Base-by-base conservation (phyloP, 371 early-diverging fungal species). In the Smittium mucronatum region DNA sequence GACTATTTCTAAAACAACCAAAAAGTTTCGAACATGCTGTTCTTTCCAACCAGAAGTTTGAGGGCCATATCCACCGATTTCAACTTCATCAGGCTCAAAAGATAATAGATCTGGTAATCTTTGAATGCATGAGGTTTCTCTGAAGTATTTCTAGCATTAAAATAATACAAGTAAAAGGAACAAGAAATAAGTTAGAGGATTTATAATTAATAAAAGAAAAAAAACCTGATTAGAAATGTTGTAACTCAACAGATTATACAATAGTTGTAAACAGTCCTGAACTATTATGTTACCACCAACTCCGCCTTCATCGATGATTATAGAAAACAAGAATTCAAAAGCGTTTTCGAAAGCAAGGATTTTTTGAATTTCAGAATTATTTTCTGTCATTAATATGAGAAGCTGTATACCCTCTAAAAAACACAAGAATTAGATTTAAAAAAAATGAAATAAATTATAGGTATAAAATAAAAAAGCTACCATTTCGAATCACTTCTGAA, bases 331-430 rank as follows among this genome's bases (percentile, higher is more conserved):
- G 26, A 89, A 84, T 71, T 97, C 97, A 80, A 98, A 97, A 2
- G 94, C 93, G 73, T 90, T 94, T 74, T 97, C 94, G 76, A 98
- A 98, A 2, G 96, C 95, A 61, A 97, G 90, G 70, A 98, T 92
- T 81, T 98, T 96, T 80, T 98, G 97, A 32, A 98, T 88, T 60
- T 97, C 97, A 34, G 95, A 89, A 77, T 95, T 94, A 57, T 82
- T 85, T 68, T 87, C 84, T 8, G 96, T 95, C 69, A 98, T 82
- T 0, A 90, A 82, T 58, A 93, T 94, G 73, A 98, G 72, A 35
- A 98, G 76, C 68, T 95, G 77, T 31, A 98, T 78, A 0, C 93
- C 93, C 87, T 97, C 47, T 47, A 47, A 5, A 47, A 11, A 47
- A 47, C 47, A 21, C 21, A 47, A 47, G 21, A 47, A 47, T 11